These are phyloP conservation scores for Ceratocystis eucalypticola DNA, from an alignment of 2,329 filamentous ascomycete species.

Conservation along the genomic window DNA sequence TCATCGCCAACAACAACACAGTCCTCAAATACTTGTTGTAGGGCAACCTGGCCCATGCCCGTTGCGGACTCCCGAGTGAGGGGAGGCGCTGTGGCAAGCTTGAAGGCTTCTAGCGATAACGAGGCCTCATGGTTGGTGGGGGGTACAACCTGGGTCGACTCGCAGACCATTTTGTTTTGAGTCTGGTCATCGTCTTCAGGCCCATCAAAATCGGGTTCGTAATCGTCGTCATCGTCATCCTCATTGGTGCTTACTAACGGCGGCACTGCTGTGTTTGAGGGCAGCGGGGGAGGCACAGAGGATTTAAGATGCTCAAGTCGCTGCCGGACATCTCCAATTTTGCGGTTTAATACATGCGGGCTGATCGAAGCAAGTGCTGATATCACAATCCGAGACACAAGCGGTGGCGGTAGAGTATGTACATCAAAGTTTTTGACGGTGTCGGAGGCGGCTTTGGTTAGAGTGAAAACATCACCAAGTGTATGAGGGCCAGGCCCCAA, in stretches of 20 bases:
- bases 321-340: constrained; percentile 19
- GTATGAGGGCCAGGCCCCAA: constrained; percentile 63
- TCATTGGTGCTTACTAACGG: constrained; percentile 39
- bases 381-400: constrained; percentile 71
- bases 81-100: constrained; percentile 60
- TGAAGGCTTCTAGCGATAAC: constrained; percentile 66
- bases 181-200: constrained; percentile 68
- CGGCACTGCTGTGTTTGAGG: constrained; percentile 2
- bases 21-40: constrained; percentile 20
- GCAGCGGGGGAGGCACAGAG: constrained; percentile 34
- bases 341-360: constrained; percentile 17
- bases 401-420: constrained; percentile 57
- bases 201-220: constrained; percentile 74
- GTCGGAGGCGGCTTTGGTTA: constrained; percentile 52
- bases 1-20: constrained; percentile 58
- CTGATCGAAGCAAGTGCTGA: constrained; percentile 43
- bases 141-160: constrained; percentile 37
- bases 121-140: constrained; percentile 26
- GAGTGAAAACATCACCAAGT: constrained; percentile 71
- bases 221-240: constrained; percentile 72
- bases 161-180: constrained; percentile 59
- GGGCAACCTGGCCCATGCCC: constrained; percentile 19
- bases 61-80: constrained; percentile 44
- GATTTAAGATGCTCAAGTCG: constrained; percentile 21
- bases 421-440: constrained; percentile 72